Conservation (phyloP, 2,329 filamentous ascomycete species). For the Aureobasidium sp. region DNA sequence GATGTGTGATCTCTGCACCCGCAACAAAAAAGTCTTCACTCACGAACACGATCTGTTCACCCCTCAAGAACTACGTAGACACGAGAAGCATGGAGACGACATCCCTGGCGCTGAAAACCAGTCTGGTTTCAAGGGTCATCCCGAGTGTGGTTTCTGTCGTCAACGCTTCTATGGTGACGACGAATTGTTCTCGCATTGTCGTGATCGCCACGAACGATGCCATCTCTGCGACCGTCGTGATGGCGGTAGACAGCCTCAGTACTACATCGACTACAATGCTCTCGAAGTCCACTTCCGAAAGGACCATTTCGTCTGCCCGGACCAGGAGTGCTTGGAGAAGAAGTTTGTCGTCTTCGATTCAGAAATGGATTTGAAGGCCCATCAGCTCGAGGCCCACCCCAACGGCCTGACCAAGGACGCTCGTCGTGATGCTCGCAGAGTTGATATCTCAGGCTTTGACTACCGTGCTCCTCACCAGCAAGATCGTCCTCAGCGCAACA, state of each 20-base stretch:
- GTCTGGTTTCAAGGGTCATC: constrained; percentile 93
- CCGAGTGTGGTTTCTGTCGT: constrained; percentile 86
- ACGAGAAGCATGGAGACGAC: constrained; percentile 88
- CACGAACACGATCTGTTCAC: constrained; percentile 95
- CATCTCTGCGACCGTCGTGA: constrained; percentile 78
- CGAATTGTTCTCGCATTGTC: constrained; percentile 87
- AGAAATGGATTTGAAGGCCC: constrained; percentile 89
- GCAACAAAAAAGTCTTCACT: constrained; percentile 97
- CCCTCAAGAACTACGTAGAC: constrained; percentile 68
- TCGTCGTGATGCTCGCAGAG: constrained; percentile 71
- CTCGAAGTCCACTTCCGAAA: constrained; percentile 80
- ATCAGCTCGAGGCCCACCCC: constrained; percentile 78
- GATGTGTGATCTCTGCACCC: constrained; percentile 83
- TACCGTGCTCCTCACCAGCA: constrained; percentile 64
- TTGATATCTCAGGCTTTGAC: constrained; percentile 84
- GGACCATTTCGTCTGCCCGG: constrained; percentile 78
- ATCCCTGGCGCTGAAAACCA: constrained; percentile 83
- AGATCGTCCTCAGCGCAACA: constrained; percentile 43
- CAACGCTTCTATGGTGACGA: constrained; percentile 93
- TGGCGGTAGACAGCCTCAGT: constrained; percentile 65
- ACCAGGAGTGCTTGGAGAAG: constrained; percentile 86
- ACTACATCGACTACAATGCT: constrained; percentile 81
- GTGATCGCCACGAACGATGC: constrained; percentile 89
- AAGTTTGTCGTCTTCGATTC: constrained; percentile 97
- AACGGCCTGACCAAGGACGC: constrained; percentile 74